Conservation (phyloP, 768 basidiomycete species). For the Mycena vulgaris region DNA sequence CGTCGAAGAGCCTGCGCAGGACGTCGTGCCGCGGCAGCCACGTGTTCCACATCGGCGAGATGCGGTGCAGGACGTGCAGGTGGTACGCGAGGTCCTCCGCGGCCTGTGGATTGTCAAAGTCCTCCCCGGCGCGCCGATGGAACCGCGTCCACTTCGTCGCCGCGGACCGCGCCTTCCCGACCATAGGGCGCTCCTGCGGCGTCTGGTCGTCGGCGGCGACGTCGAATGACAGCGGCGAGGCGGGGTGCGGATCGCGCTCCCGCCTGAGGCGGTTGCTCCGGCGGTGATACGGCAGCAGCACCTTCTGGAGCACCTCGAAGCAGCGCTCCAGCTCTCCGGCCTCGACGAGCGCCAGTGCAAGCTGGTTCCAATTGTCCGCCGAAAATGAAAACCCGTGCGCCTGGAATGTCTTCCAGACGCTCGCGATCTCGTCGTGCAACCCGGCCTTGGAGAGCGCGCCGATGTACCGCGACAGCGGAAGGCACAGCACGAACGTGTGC, state of each 20-base stretch:
- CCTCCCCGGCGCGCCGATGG: slow-evolving; percentile 33
- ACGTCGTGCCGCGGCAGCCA: slow-evolving; percentile 77
- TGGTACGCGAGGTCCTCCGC: slow-evolving; percentile 69
- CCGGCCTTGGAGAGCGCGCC: slow-evolving; percentile 79
- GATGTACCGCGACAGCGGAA: slow-evolving; percentile 87
- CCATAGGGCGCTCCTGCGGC: no score
- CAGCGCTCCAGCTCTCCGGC: slow-evolving; percentile 88
- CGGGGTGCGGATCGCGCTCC: slow-evolving; percentile 50
- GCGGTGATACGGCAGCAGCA: slow-evolving; percentile 75
- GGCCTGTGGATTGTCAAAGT: slow-evolving; percentile 33
- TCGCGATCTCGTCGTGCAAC: slow-evolving; percentile 71
- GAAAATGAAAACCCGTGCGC: slow-evolving; percentile 82
- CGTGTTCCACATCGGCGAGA: slow-evolving; percentile 73
- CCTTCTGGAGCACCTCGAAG: slow-evolving; percentile 84
- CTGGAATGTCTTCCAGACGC: slow-evolving; percentile 77
- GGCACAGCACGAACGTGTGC: slow-evolving; percentile 72
- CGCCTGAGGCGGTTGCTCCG: slow-evolving; percentile 43
- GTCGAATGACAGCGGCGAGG: slow-evolving; percentile 60
- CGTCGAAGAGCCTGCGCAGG: slow-evolving; percentile 62
- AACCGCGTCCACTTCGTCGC: slow-evolving; percentile 34
- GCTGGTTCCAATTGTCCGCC: slow-evolving; percentile 93
- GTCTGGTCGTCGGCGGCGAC: slow-evolving; percentile 38
- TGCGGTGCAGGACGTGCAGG: slow-evolving; percentile 72
- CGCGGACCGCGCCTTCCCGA: slow-evolving; percentile 28
- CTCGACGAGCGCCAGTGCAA: slow-evolving; percentile 81